phyloP scores from a whole-genome alignment of 2,329 filamentous ascomycete genomes.

The Aspergillus amoenus region DNA sequence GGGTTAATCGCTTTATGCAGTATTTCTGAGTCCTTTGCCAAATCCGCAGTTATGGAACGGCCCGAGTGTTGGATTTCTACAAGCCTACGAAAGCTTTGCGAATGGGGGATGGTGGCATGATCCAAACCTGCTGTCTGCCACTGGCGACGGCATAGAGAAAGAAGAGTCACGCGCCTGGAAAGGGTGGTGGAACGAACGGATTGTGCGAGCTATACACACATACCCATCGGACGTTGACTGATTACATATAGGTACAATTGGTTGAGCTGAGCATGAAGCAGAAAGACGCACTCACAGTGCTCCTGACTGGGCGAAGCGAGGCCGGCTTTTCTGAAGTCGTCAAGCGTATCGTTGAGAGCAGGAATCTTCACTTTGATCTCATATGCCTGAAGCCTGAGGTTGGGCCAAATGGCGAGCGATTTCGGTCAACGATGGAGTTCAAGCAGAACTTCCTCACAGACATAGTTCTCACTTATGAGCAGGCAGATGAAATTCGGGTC shows the following conservation, averaged over 20 bases:
- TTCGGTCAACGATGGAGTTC: conserved; percentile 83
- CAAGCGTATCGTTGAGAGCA: conserved; percentile 75
- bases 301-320: conserved; percentile 85
- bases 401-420: conserved; percentile 75
- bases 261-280: conserved; percentile 79
- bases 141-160: conserved; percentile 75
- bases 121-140: conserved; percentile 77
- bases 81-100: conserved; percentile 71
- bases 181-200: conserved; percentile 95
- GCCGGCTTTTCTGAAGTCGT: conserved; percentile 73
- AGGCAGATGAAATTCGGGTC: conserved; percentile 75
- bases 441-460: conserved; percentile 82
- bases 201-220: conserved; percentile 53
- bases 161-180: conserved; percentile 85
- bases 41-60: conserved; percentile 86
- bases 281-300: conserved; percentile 77
- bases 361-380: conserved; percentile 82
- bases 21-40: conserved; percentile 88
- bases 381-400: conserved; percentile 81
- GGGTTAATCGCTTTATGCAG: conserved; percentile 44
- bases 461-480: conserved; percentile 80
- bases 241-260: conserved; percentile 57
- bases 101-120: conserved; percentile 99
- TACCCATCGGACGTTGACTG: conserved; percentile 17
- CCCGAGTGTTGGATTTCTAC: conserved; percentile 72